Evolutionary conservation across 345 rosid species (phyloP).

Genomic region (Gossypium raimondii): DNA sequence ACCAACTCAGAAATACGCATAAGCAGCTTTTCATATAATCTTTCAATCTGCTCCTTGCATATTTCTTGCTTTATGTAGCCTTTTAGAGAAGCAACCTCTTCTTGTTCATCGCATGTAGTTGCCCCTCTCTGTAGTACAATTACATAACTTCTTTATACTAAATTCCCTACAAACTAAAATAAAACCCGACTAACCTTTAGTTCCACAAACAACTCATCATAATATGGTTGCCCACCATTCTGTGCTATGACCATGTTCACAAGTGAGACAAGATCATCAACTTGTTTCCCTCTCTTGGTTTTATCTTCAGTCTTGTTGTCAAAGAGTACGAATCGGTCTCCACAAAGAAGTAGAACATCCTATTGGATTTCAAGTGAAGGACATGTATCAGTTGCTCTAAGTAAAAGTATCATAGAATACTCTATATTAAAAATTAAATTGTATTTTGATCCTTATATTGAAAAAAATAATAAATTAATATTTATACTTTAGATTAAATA

Average conservation of each 20-base stretch:
- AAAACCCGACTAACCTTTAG: constrained; percentile 40
- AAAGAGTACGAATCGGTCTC: constrained; percentile 56
- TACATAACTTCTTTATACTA: background rate
- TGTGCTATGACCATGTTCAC: constrained; percentile 41
- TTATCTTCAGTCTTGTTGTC: constrained; percentile 77
- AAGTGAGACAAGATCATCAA: constrained; percentile 56
- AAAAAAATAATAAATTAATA: too few species aligned
- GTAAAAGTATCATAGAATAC: too few species aligned
- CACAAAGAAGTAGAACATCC: constrained; percentile 59
- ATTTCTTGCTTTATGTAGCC: constrained; percentile 54
- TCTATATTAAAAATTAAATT: too few species aligned
- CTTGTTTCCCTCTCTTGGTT: constrained; percentile 49
- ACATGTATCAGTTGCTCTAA: background rate
- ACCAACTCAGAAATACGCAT: constrained; percentile 62
- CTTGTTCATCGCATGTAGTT: constrained; percentile 52
- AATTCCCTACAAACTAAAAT: background rate
- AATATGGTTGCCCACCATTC: constrained; percentile 72
- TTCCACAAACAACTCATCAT: constrained; percentile 62
- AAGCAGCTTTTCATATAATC: constrained; percentile 55
- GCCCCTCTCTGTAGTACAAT: constrained; percentile 50
- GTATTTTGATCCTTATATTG: too few species aligned
- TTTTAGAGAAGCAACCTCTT: constrained; percentile 44
- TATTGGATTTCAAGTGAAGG: constrained; percentile 11
- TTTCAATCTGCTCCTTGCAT: constrained; percentile 46
- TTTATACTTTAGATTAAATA: too few species aligned